Evolutionary conservation across 2,329 filamentous ascomycete species (phyloP).

Genomic region (Epicoccum sorghinum): DNA sequence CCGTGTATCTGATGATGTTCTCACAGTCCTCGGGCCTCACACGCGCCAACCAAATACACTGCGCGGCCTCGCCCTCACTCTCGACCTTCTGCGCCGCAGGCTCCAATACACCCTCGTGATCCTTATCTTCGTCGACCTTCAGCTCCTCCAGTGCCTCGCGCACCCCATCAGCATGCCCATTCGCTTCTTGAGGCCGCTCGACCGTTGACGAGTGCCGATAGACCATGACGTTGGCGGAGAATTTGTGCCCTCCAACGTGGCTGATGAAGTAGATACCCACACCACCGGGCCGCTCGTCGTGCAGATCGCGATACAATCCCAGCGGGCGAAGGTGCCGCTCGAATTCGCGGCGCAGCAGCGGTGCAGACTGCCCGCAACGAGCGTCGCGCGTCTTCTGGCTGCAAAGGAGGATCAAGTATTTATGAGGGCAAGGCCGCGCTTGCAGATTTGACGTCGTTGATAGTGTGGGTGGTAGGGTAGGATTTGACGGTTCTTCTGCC

Average conservation of each 20-base stretch:
- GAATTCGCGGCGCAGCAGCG: slow-evolving; percentile 84
- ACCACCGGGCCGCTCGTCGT: slow-evolving; percentile 87
- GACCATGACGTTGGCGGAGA: slow-evolving; percentile 90
- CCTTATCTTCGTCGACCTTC: slow-evolving; percentile 49
- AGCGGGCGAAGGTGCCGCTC: slow-evolving; percentile 86
- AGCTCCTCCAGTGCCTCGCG: slow-evolving; percentile 45
- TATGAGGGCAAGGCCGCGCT: slow-evolving; percentile 76
- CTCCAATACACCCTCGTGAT: slow-evolving; percentile 41
- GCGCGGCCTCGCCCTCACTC: slow-evolving; percentile 62
- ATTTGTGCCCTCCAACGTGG: slow-evolving; percentile 96
- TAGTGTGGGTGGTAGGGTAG: slow-evolving; percentile 31
- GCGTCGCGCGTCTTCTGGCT: slow-evolving; percentile 94
- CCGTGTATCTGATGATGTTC: slow-evolving; percentile 86
- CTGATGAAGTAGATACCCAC: slow-evolving; percentile 97
- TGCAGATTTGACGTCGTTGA: slow-evolving; percentile 52
- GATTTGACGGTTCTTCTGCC: no score
- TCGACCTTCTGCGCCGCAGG: slow-evolving; percentile 48
- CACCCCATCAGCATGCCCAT: slow-evolving; percentile 32
- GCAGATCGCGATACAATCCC: slow-evolving; percentile 82
- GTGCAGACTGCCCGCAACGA: slow-evolving; percentile 91
- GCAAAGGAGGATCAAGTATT: slow-evolving; percentile 88
- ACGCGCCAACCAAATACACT: slow-evolving; percentile 92
- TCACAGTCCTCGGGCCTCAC: slow-evolving; percentile 89
- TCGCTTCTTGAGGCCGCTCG: slow-evolving; percentile 22
- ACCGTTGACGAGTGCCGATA: slow-evolving; percentile 66